Percentiles rank a stretch among this genome's conserved stretches.
Conservation (phyloP, 441 rosid genomes). For the Brassica hybrid region DNA sequence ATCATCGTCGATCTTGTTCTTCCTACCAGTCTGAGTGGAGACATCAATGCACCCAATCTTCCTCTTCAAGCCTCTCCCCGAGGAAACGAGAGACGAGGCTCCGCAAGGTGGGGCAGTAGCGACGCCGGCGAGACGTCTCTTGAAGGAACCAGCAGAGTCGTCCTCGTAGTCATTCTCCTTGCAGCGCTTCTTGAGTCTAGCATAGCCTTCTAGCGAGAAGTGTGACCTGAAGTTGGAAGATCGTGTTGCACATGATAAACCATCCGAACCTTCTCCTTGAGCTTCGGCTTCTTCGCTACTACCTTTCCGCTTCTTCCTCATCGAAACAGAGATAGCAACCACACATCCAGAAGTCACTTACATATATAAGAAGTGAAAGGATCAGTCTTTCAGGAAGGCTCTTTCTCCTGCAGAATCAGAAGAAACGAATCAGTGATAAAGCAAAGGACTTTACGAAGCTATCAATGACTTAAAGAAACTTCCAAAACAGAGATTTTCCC, state of each 20-base stretch:
- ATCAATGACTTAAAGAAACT: constrained; percentile 16
- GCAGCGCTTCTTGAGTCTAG: constrained; percentile 78
- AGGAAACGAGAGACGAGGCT: constrained; percentile 68
- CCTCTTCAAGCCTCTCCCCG: constrained; percentile 95
- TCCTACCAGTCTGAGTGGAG: constrained; percentile 79
- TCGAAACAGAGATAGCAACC: constrained; percentile 44
- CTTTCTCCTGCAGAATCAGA: constrained; percentile 21
- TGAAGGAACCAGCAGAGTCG: constrained; percentile 62
- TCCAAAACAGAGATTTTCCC: constrained; percentile 15
- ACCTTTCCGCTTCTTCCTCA: constrained; percentile 98
- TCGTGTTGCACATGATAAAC: constrained; percentile 30
- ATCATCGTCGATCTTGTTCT: constrained; percentile 83
- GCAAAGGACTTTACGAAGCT: background rate
- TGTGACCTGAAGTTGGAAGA: constrained; percentile 69
- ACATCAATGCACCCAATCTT: constrained; percentile 94
- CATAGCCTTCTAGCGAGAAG: constrained; percentile 79
- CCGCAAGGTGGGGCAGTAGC: constrained; percentile 98
- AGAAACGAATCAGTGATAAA: constrained; percentile 7
- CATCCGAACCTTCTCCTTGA: too few species aligned
- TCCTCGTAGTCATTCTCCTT: constrained; percentile 60
- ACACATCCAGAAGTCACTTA: constrained; percentile 17
- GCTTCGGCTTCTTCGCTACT: constrained; percentile 25
- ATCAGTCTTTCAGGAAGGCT: background rate
- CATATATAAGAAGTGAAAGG: background rate
- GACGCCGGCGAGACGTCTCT: constrained; percentile 77